Evolutionary conservation across 805 yeast species (phyloP), one percentile per base, ranked within the genome.

Genomic region (Cyberlindnera lachancei): DNA sequence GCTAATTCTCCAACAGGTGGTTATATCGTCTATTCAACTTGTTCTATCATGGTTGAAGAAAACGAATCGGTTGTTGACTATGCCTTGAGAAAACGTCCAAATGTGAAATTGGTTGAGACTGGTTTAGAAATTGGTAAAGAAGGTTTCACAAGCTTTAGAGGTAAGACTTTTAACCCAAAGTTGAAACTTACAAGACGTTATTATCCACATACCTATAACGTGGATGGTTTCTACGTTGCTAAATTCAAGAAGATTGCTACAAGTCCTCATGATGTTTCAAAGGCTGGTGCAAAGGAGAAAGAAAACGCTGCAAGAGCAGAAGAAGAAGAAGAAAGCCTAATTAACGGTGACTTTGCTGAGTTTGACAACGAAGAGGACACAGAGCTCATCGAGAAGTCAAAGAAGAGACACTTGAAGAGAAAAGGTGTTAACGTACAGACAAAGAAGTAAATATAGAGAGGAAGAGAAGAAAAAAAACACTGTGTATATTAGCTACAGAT

Each of bases 1-100:
- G 94, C 95, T 21, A 70, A 80, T 55, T 85, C 95, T 7, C 65
- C 84, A 38, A 85, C 90, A 27, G 96, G 97, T 40, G 98, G 96
- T 46, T 68, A 79, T 38, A 82, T 92, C 44, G 97, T 94, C 7
- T 92, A 92, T 63, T 92, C 98, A 7, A 92, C 99, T 2, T 92
- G 99, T 72, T 90, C 97, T 11, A 92, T 92, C 38, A 94, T 94
- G 51, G 96, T 92, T 30, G 99, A 92, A 51, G 99, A 92, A 64
- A 88, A 92, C 60, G 99, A 92, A 64, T 82, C 96, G 15, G 99
- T 92, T 36, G 96, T 92, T n/a, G 95, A 90, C 61, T 92, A 92
- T 52, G 97, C 96, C 16, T 70, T 92, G 48, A 76, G 95, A 56
- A 90, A 92, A 58, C 78, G 99, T 56, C 96, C 97, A 22, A 92